Percentiles rank a stretch among this genome's conserved stretches.
These are phyloP conservation scores for Lyophyllum decastes DNA, from an alignment of 768 basidiomycete species.

Conservation along the genomic window DNA sequence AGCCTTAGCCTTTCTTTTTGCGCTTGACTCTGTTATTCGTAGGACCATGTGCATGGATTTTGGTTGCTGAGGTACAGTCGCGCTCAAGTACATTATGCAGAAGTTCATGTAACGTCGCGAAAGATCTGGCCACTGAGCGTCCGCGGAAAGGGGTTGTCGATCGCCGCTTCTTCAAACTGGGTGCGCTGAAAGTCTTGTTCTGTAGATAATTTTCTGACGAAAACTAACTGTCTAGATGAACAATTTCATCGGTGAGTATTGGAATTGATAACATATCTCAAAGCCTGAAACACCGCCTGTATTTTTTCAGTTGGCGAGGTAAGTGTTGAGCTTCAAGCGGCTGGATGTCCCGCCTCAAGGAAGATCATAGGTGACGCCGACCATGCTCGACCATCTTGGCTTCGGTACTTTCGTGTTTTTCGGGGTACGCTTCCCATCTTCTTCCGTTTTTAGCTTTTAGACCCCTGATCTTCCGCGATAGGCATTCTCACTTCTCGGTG, in stretches of 20 bases:
- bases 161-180: constrained; percentile 79
- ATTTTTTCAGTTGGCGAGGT: constrained; percentile 49
- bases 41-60: constrained; percentile 75
- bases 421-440: constrained; percentile 43
- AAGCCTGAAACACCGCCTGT: background rate
- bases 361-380: constrained; percentile 55
- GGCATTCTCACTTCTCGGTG: constrained; percentile 69
- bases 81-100: background rate
- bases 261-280: background rate
- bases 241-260: constrained; percentile 61
- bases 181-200: constrained; percentile 28
- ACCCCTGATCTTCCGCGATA: constrained; percentile 19
- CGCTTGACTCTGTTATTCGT: background rate
- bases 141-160: constrained; percentile 74
- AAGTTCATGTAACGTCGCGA: background rate
- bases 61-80: constrained; percentile 57
- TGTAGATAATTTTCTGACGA: background rate
- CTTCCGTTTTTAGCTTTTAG: background rate
- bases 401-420: constrained; percentile 82
- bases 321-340: background rate
- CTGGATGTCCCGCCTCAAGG: background rate
- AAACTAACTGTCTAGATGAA: constrained; percentile 53
- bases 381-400: constrained; percentile 63
- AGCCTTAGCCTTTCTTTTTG: background rate
- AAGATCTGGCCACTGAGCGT: constrained; percentile 71